These are phyloP conservation scores for Schizophyllum commune DNA, from an alignment of 1,284 basidiomycete species.

Conservation along the genomic window DNA sequence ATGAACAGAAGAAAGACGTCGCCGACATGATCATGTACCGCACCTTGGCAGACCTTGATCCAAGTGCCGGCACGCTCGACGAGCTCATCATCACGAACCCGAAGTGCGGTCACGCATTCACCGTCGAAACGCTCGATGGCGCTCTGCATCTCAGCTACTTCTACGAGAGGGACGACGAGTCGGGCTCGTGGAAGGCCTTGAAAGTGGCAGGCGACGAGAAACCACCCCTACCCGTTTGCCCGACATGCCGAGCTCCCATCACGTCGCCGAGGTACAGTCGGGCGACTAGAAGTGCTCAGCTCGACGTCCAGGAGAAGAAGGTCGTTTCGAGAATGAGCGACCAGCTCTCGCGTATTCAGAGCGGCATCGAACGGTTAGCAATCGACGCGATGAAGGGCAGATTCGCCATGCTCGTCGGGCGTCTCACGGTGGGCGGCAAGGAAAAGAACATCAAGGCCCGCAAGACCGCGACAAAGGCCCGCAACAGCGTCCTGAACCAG, in stretches of 20 bases:
- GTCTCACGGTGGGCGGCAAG: neutral
- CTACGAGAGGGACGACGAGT: slow-evolving; percentile 29
- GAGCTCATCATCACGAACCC: slow-evolving; percentile 55
- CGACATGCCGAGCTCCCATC: slow-evolving; percentile 46
- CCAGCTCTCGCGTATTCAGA: slow-evolving; percentile 25
- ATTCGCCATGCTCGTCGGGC: neutral
- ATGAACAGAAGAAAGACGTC: slow-evolving; percentile 31
- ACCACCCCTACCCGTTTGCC: slow-evolving; percentile 39
- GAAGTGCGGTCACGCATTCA: slow-evolving; percentile 59
- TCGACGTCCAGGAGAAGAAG: slow-evolving; percentile 60
- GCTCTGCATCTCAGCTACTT: slow-evolving; percentile 43
- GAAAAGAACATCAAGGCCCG: slow-evolving; percentile 6
- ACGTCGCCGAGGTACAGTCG: slow-evolving; percentile 52
- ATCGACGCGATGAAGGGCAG: slow-evolving; percentile 10
- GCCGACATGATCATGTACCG: slow-evolving; percentile 55
- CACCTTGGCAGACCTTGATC: slow-evolving; percentile 41
- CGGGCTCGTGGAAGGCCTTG: slow-evolving; percentile 36
- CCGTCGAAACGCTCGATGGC: slow-evolving; percentile 67
- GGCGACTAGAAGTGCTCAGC: slow-evolving; percentile 49
- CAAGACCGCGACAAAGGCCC: slow-evolving; percentile 6
- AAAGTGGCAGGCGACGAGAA: slow-evolving; percentile 30
- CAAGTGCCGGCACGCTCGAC: slow-evolving; percentile 32
- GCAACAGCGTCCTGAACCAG: slow-evolving; percentile 7
- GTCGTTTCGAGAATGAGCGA: slow-evolving; percentile 46
- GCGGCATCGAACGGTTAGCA: slow-evolving; percentile 20